These are phyloP conservation scores for Rhodomyrtus tomentosa DNA, from an alignment of 345 rosid genomes.

Conservation along the genomic window DNA sequence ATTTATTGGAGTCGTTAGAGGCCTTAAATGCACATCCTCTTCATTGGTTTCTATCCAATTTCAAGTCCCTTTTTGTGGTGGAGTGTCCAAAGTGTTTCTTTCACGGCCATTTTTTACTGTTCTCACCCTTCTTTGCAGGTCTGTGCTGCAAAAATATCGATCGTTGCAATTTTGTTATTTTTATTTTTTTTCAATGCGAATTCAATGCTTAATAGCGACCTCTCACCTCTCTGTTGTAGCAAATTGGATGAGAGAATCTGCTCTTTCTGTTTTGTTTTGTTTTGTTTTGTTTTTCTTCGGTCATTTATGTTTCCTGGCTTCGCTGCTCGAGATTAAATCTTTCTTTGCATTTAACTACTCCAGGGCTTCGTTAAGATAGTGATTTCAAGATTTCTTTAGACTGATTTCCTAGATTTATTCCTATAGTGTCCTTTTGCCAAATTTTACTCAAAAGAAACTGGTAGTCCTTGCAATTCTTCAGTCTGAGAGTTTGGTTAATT, in stretches of 20 bases:
- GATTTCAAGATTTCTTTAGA: neutral
- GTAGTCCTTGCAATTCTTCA: neutral
- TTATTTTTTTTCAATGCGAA: neutral
- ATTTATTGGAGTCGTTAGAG: conserved; percentile 12
- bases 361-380: neutral
- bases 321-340: neutral
- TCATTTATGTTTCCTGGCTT: neutral
- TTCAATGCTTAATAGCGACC: conserved; percentile 9
- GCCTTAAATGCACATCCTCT: neutral
- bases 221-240: conserved; percentile 14
- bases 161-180: neutral
- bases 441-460: neutral
- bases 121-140: conserved; percentile 6
- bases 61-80: neutral
- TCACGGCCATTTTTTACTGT: conserved; percentile 21
- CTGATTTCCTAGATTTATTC: neutral
- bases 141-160: neutral
- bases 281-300: neutral
- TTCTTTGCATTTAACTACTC: neutral
- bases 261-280: conserved; percentile 7
- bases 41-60: neutral
- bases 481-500: neutral
- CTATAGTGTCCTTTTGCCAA: neutral
- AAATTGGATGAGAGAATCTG: neutral
- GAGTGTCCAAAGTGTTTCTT: conserved; percentile 9